A percentile compares a stretch with the other conserved stretches of the same genome.
phyloP scores from a whole-genome alignment of 306 rosid genomes.

The Cucumis cinereus region DNA sequence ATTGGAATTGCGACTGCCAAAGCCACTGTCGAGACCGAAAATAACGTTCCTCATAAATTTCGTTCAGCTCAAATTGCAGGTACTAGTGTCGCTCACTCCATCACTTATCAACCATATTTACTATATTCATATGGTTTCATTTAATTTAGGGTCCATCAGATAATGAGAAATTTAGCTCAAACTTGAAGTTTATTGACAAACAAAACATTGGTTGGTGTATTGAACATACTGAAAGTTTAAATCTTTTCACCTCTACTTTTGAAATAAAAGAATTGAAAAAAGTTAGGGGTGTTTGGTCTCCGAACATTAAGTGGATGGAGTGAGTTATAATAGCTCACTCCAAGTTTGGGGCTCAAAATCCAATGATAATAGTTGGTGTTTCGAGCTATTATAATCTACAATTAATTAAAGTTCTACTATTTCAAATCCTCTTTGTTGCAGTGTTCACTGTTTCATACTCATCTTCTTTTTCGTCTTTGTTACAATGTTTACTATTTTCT shows the following conservation, averaged over 20 bases:
- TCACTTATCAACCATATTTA: background rate
- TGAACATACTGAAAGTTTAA: background rate
- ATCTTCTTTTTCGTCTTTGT: no score
- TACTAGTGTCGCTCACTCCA: background rate
- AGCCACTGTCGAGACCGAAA: slow-evolving; percentile 66
- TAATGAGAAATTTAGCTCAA: background rate
- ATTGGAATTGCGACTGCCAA: slow-evolving; percentile 83
- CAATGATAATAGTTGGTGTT: no score
- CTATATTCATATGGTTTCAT: background rate
- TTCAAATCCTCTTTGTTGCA: no score
- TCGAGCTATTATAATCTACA: no score
- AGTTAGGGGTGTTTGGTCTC: no score
- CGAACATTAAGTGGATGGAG: no score
- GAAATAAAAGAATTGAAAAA: no score
- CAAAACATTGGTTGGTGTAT: background rate
- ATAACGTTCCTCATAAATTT: slow-evolving; percentile 55
- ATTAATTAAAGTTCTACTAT: no score
- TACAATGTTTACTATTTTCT: no score
- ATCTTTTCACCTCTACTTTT: background rate
- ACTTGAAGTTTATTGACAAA: background rate
- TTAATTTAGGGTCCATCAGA: background rate
- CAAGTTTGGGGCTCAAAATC: no score
- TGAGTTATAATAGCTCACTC: no score
- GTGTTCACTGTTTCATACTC: no score
- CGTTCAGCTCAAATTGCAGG: slow-evolving; percentile 47